Base-by-base conservation (phyloP, 2,329 filamentous ascomycete species). In the Boeremia lycopersici region DNA sequence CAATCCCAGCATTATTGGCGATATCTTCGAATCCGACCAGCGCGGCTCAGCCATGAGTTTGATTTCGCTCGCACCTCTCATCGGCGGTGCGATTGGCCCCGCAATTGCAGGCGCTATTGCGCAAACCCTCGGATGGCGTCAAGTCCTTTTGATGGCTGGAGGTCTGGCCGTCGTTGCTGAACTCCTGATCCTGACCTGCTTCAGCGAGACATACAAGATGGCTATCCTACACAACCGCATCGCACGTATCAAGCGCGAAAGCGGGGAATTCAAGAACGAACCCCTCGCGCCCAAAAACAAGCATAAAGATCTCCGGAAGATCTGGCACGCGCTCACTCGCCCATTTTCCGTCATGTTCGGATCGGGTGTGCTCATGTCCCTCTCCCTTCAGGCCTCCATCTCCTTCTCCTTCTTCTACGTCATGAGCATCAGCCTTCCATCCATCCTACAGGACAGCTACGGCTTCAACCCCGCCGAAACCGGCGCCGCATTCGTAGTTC, bases 1-100 rank as follows among this genome's bases (percentile, higher is more conserved):
- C 15, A 85, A 82, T 58, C 86, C 86, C 0, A 83, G 85, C 23
- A 84, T 88, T 47, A 80, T 88, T 15, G 86, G 85, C 23, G 86
- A 88, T 66, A 82, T 88, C 59, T 87, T 87, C 64, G 70, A 75
- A 2, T 74, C 79, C 0, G 85, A 87, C 50, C 75, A 83, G 66
- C 77, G 85, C 13, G 86, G 85, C 23, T 78, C 79, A 0, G 81
- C 85, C 7, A 84, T 88, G 79, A 84, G 81, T 62, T 54, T 84
- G 39, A 74, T 86, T 41, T 81, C 81, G 68, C 71, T 87, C 2
- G 82, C 84, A 2, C 84, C 85, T 0, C 73, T 87, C 2, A 68
- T 85, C 13, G 84, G 84, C 17, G 83, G 83, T 4, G 83, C 83
- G 2, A 68, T 85, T 6, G 84, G 84, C 0, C 84, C 85, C 2